Conservation (phyloP, 306 rosid species). For the Prosopis cineraria region DNA sequence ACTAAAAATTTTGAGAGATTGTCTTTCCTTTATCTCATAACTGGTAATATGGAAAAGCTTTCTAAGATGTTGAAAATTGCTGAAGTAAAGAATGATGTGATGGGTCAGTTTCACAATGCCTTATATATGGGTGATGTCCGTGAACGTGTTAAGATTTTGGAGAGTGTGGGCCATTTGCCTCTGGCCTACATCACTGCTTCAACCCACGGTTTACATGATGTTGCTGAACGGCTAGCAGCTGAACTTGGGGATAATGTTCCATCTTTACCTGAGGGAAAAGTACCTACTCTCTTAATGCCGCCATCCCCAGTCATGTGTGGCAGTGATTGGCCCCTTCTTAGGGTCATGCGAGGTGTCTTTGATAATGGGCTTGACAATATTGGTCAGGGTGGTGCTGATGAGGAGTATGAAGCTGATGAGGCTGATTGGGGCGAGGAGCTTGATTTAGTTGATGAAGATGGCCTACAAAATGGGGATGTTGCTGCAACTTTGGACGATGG, state of each 20-base stretch:
- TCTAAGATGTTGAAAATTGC: conserved; percentile 98
- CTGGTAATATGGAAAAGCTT: conserved; percentile 81
- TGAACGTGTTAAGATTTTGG: conserved; percentile 93
- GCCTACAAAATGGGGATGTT: conserved; percentile 70
- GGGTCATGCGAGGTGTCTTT: conserved; percentile 85
- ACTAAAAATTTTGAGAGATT: conserved; percentile 92
- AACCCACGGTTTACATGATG: conserved; percentile 79
- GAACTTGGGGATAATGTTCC: conserved; percentile 87
- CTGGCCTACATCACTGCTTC: conserved; percentile 87
- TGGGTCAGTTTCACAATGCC: conserved; percentile 99
- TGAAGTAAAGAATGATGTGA: conserved; percentile 92
- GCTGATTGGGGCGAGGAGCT: conserved; percentile 84
- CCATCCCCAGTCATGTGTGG: conserved; percentile 74
- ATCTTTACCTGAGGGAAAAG: conserved; percentile 70
- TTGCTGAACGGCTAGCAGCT: conserved; percentile 82
- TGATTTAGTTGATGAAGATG: conserved; percentile 70
- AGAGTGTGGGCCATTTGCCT: conserved; percentile 85
- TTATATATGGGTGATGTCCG: conserved; percentile 79
- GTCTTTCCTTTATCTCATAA: conserved; percentile 89
- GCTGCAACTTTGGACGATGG: conserved; percentile 60
- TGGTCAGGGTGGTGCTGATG: conserved; percentile 54
- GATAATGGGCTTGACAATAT: conserved; percentile 73
- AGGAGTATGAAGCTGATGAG: conserved; percentile 72
- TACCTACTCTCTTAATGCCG: conserved; percentile 80
- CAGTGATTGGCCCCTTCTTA: conserved; percentile 95